phyloP scores from a whole-genome alignment of 139 green algal species.

The Limnomonas spitsbergensis region DNA sequence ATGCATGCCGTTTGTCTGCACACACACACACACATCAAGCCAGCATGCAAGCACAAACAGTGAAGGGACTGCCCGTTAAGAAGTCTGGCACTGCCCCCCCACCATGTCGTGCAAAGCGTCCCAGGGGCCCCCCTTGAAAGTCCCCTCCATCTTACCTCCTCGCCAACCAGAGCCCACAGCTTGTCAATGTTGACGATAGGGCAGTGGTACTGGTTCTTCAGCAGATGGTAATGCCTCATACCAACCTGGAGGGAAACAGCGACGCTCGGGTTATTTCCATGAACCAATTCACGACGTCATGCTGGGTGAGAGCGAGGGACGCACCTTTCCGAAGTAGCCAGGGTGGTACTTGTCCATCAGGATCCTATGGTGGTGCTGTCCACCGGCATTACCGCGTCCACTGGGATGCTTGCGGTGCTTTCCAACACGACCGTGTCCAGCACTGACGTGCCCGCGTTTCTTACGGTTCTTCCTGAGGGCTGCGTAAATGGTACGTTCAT shows the following conservation, averaged over 20 bases:
- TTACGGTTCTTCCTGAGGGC: conserved; percentile 94
- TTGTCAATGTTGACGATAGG: conserved; percentile 99
- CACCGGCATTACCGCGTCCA: conserved; percentile 98
- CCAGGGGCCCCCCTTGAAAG: too few relatives aligned
- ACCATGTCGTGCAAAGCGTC: too few relatives aligned
- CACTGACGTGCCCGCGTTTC: conserved; percentile 96
- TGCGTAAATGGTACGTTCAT: conserved; percentile 19
- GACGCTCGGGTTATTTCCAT: not conserved
- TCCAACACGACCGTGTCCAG: conserved; percentile 96
- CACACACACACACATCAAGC: too few relatives aligned
- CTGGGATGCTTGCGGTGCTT: conserved; percentile 99
- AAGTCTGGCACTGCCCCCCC: too few relatives aligned
- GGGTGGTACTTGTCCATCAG: conserved; percentile 98
- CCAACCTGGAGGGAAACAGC: conserved; percentile 71
- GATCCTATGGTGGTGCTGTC: conserved; percentile 98
- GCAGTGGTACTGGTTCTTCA: conserved; percentile 93
- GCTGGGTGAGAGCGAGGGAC: not conserved
- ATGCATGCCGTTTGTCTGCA: too few relatives aligned
- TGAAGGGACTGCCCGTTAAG: too few relatives aligned
- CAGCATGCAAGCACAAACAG: too few relatives aligned
- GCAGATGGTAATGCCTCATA: conserved; percentile 97
- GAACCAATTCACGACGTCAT: not conserved
- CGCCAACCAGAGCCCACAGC: conserved; percentile 88
- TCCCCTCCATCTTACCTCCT: too few relatives aligned
- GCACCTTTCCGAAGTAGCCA: conserved; percentile 95